Percentiles rank a stretch among this genome's conserved stretches.
Conservation (phyloP, 768 basidiomycete species). For the Lanmaoa rubissima region DNA sequence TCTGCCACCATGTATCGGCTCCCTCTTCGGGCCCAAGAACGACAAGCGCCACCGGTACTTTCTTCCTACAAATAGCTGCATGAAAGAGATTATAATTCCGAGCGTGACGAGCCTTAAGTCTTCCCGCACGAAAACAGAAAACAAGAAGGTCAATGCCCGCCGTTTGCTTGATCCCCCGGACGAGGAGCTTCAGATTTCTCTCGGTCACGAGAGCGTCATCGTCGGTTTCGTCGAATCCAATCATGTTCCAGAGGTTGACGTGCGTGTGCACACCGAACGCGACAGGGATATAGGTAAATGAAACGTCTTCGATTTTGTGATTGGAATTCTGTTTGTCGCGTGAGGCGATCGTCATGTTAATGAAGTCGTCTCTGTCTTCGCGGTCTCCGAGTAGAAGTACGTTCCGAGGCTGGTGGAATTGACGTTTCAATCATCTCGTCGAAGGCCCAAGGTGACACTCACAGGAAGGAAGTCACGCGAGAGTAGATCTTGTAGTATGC, state of each 20-base stretch:
- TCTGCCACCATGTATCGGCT: conserved; percentile 26
- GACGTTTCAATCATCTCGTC: neutral
- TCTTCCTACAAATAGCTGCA: conserved; percentile 29
- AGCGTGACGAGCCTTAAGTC: conserved; percentile 15
- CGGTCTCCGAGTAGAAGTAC: conserved; percentile 17
- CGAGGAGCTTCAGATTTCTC: conserved; percentile 15
- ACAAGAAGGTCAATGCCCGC: conserved; percentile 25
- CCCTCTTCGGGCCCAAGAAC: conserved; percentile 34
- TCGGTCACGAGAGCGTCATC: conserved; percentile 11
- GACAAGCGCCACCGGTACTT: conserved; percentile 30
- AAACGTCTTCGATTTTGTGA: neutral
- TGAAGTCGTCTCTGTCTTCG: conserved; percentile 14
- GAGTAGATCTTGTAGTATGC: conserved; percentile 11
- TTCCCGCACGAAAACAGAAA: conserved; percentile 29
- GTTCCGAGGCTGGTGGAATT: conserved; percentile 17
- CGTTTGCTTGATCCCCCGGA: conserved; percentile 13
- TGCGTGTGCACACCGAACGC: conserved; percentile 7
- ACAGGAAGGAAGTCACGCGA: conserved; percentile 9
- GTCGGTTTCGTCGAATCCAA: conserved; percentile 12
- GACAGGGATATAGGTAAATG: conserved; percentile 4
- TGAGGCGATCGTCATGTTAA: neutral
- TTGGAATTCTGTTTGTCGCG: neutral
- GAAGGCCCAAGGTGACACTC: conserved; percentile 1
- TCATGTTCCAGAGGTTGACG: conserved; percentile 19
- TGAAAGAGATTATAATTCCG: conserved; percentile 33